phyloP scores from a whole-genome alignment of 495 filamentous ascomycete species.

The Penicillium salamii region DNA sequence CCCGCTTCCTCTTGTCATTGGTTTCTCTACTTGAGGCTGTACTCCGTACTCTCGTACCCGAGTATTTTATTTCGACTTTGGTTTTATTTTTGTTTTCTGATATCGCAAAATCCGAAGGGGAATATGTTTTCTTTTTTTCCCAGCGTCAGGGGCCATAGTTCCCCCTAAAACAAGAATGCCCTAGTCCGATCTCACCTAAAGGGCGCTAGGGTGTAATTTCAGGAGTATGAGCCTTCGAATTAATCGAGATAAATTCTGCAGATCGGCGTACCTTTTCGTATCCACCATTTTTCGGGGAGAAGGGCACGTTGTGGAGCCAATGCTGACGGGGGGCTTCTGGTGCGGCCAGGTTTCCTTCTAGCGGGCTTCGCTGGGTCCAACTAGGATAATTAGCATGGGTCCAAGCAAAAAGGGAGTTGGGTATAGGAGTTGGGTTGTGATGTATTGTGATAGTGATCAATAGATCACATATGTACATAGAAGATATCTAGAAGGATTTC shows the following conservation, averaged over 20 bases:
- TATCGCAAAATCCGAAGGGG: neutral
- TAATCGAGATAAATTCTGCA: conserved; percentile 18
- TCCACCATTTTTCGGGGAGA: conserved; percentile 36
- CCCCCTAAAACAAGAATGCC: neutral
- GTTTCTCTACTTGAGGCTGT: too few relatives aligned
- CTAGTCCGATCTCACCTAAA: conserved; percentile 2
- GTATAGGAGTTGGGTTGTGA: conserved; percentile 14
- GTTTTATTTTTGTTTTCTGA: neutral
- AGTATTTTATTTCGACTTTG: too few relatives aligned
- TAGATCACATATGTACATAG: conserved; percentile 1
- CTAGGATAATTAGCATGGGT: conserved; percentile 17
- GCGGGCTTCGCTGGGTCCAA: conserved; percentile 27
- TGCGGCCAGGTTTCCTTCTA: conserved; percentile 34
- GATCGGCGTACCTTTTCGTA: conserved; percentile 33
- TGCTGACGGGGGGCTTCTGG: conserved; percentile 36
- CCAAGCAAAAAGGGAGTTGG: conserved; percentile 5
- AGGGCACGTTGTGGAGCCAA: conserved; percentile 38
- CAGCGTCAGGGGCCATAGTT: conserved; percentile 3
- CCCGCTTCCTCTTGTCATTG: neutral
- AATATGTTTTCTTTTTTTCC: neutral
- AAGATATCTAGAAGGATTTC: conserved; percentile 1
- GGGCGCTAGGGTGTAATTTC: neutral
- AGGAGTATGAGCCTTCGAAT: neutral
- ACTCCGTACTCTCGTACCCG: too few relatives aligned
- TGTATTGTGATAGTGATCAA: conserved; percentile 5